Base-by-base conservation (phyloP, 495 filamentous ascomycete species). In the Aspergillus ostianus region DNA sequence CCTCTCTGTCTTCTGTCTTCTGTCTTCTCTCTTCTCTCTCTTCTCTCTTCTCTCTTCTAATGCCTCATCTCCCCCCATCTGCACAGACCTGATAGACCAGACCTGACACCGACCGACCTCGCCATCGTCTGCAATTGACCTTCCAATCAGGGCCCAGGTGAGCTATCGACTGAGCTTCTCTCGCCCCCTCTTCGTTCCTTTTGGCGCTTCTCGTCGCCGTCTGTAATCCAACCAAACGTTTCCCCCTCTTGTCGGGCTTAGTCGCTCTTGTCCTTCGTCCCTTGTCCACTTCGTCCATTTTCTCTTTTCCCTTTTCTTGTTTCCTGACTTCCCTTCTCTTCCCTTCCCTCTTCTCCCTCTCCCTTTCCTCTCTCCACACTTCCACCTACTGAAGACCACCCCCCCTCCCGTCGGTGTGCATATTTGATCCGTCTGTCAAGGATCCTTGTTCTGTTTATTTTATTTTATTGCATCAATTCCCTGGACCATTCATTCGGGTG, bases 1-100 rank as follows among this genome's bases (percentile, higher is more conserved):
- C 54, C 54, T 57, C 63, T 69, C 60, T 62, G 58, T 60, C 57
- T 57, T 47, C 32, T 30, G 48, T 48, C 47, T 12, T 17, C n/a
- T 26, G 29, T 50, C 17, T 18, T 57, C 26, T 26, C n/a, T 49
- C 27, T 20, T 58, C 56, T 57, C 53, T 47, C 46, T 53, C 53
- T 19, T 30, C 50, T 54, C n/a, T 55, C 17, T 52, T 23, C 44
- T 5, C 47, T 47, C 48, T 53, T 27, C 23, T 61, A 45, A 51
- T 56, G 62, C 48, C 47, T 56, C 56, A 48, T 58, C 62, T 58
- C 32, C 9, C 10, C 9, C 10, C 32, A 8, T 36, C 36, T 41
- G 36, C 36, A 41, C 36, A 41, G 36, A 41, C 13, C 36, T 15
- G 23, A 26, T n/a, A n/a, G n/a, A n/a, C n/a, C 29, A 30, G 29